phyloP scores from a whole-genome alignment of 1,284 basidiomycete genomes.

The Porodaedalea pini region DNA sequence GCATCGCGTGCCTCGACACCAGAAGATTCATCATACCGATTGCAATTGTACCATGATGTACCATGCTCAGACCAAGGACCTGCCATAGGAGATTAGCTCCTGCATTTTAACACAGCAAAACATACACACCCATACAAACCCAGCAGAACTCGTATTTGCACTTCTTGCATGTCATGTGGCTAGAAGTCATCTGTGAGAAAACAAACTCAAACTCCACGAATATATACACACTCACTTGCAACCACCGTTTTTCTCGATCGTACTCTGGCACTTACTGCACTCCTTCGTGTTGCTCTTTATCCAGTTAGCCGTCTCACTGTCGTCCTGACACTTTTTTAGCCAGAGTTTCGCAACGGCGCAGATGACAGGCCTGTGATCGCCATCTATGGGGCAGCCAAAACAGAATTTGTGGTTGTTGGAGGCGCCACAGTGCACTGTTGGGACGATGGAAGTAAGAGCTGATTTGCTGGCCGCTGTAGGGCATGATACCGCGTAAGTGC shows the following conservation, averaged over 20 bases:
- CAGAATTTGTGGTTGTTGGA: constrained; percentile 74
- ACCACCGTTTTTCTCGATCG: constrained; percentile 99
- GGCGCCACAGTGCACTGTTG: constrained; percentile 82
- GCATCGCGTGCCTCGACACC: constrained; percentile 87
- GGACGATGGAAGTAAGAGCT: constrained; percentile 78
- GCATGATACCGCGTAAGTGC: constrained; percentile 89
- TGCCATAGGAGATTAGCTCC: constrained; percentile 40
- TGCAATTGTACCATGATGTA: constrained; percentile 97
- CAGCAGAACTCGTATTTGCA: constrained; percentile 90
- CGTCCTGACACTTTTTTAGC: constrained; percentile 96
- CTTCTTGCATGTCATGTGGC: constrained; percentile 99
- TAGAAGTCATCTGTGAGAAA: constrained; percentile 31
- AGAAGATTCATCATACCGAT: constrained; percentile 93
- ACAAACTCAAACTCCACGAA: neutral
- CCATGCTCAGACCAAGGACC: constrained; percentile 98
- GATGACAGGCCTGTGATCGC: constrained; percentile 88
- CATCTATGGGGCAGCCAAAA: constrained; percentile 84
- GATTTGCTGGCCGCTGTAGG: constrained; percentile 67
- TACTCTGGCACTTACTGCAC: constrained; percentile 91
- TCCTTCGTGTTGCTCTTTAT: constrained; percentile 99
- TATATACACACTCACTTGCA: constrained; percentile 77
- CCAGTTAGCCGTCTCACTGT: constrained; percentile 99
- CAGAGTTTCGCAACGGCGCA: constrained; percentile 89
- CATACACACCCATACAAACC: constrained; percentile 68
- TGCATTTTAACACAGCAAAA: neutral